Conservation (phyloP, 2,329 filamentous ascomycete genomes). For the Curvularia verruculosa region DNA sequence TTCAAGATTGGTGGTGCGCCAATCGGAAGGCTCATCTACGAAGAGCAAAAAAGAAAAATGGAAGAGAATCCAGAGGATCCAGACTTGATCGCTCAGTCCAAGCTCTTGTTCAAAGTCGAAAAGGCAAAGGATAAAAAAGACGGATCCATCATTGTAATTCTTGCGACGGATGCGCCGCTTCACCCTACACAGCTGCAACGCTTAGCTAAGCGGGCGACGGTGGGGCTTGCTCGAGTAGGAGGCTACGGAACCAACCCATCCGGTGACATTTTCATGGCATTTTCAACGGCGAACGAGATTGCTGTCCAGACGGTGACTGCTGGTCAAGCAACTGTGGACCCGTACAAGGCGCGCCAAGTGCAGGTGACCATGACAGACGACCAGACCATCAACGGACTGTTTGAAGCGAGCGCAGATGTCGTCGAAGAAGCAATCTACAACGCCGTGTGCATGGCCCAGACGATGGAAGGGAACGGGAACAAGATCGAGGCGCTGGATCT, state of each 20-base stretch:
- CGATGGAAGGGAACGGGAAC: conserved; percentile 61
- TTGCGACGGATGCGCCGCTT: conserved; percentile 67
- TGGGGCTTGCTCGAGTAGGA: conserved; percentile 66
- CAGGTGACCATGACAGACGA: conserved; percentile 61
- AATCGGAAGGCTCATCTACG: conserved; percentile 63
- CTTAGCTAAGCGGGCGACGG: conserved; percentile 65
- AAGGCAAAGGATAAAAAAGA: conserved; percentile 60
- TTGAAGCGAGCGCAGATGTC: conserved; percentile 66
- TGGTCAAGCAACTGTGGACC: conserved; percentile 32
- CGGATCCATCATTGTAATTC: conserved; percentile 67
- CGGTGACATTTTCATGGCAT: conserved; percentile 71
- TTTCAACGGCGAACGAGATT: conserved; percentile 66
- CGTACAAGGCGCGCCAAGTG: conserved; percentile 51
- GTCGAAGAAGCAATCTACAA: conserved; percentile 72
- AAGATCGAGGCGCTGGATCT: conserved; percentile 46
- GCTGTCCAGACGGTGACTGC: conserved; percentile 50
- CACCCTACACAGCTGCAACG: conserved; percentile 63
- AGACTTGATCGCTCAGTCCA: conserved; percentile 35
- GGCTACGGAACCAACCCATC: conserved; percentile 67
- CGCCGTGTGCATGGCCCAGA: conserved; percentile 65
- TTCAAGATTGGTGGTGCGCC: conserved; percentile 67
- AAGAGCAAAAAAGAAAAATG: conserved; percentile 52
- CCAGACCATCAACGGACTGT: conserved; percentile 64
- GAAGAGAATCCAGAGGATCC: conserved; percentile 36
- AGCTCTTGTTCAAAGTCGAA: conserved; percentile 35